Evolutionary conservation across 2,329 filamentous ascomycete species (phyloP).

Genomic region (Diaporthe amygdali): DNA sequence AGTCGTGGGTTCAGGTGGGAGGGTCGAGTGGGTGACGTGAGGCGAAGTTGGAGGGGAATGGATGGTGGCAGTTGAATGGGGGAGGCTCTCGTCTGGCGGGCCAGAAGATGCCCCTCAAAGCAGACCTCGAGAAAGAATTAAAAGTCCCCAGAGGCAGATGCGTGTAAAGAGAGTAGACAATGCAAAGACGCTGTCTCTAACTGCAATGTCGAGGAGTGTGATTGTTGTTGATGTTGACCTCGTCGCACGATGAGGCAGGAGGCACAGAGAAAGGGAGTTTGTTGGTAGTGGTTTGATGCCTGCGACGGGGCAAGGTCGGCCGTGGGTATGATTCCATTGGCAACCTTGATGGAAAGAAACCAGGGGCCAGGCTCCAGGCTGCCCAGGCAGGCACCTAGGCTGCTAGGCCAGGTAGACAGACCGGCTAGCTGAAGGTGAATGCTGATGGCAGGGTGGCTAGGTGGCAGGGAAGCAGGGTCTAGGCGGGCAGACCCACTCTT

Average conservation of each 20-base stretch:
- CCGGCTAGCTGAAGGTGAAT: background rate
- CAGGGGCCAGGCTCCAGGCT: background rate
- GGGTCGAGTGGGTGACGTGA: conserved; percentile 6
- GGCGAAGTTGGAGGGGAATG: background rate
- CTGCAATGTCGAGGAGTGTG: background rate
- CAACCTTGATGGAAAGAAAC: background rate
- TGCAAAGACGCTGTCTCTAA: conserved; percentile 3
- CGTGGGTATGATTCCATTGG: conserved; percentile 1
- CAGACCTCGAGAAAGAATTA: background rate
- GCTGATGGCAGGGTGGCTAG: background rate
- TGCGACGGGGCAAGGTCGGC: conserved; percentile 2
- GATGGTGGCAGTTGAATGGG: background rate
- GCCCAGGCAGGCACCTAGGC: background rate
- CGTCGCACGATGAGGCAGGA: background rate
- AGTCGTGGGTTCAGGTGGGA: background rate
- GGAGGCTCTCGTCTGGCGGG: background rate
- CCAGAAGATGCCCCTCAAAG: background rate
- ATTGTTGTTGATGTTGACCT: conserved; percentile 3
- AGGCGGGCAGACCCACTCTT: background rate
- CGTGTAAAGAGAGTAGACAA: background rate
- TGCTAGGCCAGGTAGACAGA: background rate
- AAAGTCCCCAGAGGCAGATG: background rate
- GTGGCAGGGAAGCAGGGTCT: background rate
- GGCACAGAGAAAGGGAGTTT: background rate
- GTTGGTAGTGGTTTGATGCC: conserved; percentile 13